Evolutionary conservation across 2,329 filamentous ascomycete genomes (phyloP).

Genomic region (Escovopsis sp.): DNA sequence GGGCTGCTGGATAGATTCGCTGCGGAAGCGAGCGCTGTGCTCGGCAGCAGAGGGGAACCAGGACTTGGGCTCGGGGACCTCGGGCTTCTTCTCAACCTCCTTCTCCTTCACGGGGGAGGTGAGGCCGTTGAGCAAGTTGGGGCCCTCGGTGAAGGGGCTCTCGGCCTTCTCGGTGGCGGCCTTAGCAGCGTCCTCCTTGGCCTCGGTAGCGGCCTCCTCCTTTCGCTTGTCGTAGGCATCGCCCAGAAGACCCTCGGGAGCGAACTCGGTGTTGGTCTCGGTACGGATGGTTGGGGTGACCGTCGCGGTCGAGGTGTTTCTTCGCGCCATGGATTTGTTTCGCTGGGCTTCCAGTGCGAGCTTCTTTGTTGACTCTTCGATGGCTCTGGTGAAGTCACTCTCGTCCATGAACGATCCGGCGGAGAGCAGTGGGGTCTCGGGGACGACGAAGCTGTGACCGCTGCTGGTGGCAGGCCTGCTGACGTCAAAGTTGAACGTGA

Average conservation of each 20-base stretch:
- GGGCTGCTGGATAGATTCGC: constrained; percentile 10
- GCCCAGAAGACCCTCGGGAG: constrained; percentile 35
- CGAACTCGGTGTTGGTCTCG: constrained; percentile 27
- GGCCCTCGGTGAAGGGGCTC: constrained; percentile 38
- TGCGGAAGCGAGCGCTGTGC: constrained; percentile 21
- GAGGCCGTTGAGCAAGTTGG: constrained; percentile 36
- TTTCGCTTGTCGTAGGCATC: constrained; percentile 33
- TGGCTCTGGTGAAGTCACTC: constrained; percentile 5
- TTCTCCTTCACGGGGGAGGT: constrained; percentile 7
- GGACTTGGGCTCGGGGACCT: constrained; percentile 14
- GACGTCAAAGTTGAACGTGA: constrained; percentile 4
- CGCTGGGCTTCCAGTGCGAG: constrained; percentile 4
- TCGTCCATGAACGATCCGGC: constrained; percentile 6
- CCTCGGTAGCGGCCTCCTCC: constrained; percentile 13
- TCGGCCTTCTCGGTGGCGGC: constrained; percentile 12
- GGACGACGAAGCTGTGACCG: background rate
- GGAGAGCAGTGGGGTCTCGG: background rate
- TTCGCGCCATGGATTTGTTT: constrained; percentile 2
- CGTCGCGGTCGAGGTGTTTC: constrained; percentile 3
- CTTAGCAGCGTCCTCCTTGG: constrained; percentile 18
- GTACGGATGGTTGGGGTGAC: constrained; percentile 5
- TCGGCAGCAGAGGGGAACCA: constrained; percentile 25
- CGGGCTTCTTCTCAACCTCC: constrained; percentile 8
- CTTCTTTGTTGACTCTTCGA: constrained; percentile 6
- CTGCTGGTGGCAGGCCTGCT: background rate